Evolutionary conservation across 805 yeast species (phyloP), one percentile per base, ranked within the genome.

Genomic region (Candida corydali): DNA sequence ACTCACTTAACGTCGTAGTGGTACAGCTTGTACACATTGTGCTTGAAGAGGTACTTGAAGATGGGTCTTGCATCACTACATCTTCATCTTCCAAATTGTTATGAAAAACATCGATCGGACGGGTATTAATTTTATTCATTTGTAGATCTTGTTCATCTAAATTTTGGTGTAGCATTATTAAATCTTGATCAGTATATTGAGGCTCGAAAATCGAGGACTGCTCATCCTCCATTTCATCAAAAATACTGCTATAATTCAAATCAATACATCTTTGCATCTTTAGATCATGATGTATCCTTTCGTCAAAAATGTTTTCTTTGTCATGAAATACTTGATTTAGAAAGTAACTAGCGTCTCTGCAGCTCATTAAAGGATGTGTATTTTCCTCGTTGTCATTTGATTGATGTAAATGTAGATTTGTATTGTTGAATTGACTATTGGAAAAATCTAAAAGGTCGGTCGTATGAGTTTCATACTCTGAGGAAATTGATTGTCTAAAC

Each of bases 401-500:
- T 14, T 32, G 22, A 23, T 33, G 22, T n/a, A n/a, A n/a, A n/a
- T n/a, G n/a, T n/a, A n/a, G n/a, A n/a, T n/a, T n/a, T n/a, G n/a
- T n/a, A 33, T 25, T 33, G 10, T n/a, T 26, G 17, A 23, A 11
- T 17, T 14, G 23, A 9, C 31, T 30, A 15, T 38, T 35, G 8
- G 33, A 29, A 31, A 33, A 34, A 4, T 23, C 31, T 8, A 38
- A 14, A 26, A 39, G 27, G 14, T 39, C 43, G 10, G 43, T 39
- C 3, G 34, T 36, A 23, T 36, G 34, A 7, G 43, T 36, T 15
- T 36, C 40, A 34, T 36, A 39, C 17, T 39, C 43, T 1, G 37
- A 16, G 8, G 43, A 33, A 29, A 39, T 36, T 9, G 36, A 39
- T 9, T 37, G 37, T 25, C 39, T 19, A n/a, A 36, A 22, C 43